A percentile compares a stretch with the other conserved stretches of the same genome.
Evolutionary conservation across 106 monocot species (phyloP).

Genomic region (Allium sativum): DNA sequence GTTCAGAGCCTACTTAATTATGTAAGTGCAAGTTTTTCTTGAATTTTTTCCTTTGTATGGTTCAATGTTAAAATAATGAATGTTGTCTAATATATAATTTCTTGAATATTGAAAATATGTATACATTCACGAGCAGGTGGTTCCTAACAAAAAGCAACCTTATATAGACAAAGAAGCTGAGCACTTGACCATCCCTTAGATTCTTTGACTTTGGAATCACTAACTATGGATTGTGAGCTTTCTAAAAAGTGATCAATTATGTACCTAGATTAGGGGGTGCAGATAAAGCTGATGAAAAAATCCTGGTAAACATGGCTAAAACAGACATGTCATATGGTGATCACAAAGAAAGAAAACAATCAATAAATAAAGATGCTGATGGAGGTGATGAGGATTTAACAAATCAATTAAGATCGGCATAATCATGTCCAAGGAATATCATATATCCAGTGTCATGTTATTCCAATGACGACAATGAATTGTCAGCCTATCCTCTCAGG

Average conservation of each 20-base stretch:
- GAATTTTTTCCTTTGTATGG: not conserved
- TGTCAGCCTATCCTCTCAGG: constrained; percentile 8
- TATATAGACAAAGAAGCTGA: not conserved
- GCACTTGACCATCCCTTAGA: too few species aligned
- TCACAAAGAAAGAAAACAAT: not conserved
- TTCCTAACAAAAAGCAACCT: constrained; percentile 4
- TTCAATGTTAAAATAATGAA: too few species aligned
- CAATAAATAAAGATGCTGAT: constrained; percentile 13
- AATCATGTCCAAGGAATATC: constrained; percentile 20
- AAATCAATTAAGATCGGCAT: constrained; percentile 15
- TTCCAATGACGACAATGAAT: constrained; percentile 14
- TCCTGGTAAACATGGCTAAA: not conserved
- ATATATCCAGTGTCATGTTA: constrained; percentile 11
- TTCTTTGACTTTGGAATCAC: too few species aligned
- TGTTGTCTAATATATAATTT: too few species aligned
- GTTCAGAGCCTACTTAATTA: not conserved
- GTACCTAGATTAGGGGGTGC: constrained; percentile 2
- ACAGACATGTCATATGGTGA: not conserved
- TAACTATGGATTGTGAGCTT: not conserved
- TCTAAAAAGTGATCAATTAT: constrained; percentile 2
- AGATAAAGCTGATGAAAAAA: not conserved
- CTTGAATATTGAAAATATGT: too few species aligned
- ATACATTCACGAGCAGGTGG: not conserved
- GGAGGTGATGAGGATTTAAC: constrained; percentile 6
- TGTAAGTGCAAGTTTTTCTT: not conserved